Evolutionary conservation across 2,329 filamentous ascomycete genomes (phyloP).

Genomic region (Leptosphaerulina australis): DNA sequence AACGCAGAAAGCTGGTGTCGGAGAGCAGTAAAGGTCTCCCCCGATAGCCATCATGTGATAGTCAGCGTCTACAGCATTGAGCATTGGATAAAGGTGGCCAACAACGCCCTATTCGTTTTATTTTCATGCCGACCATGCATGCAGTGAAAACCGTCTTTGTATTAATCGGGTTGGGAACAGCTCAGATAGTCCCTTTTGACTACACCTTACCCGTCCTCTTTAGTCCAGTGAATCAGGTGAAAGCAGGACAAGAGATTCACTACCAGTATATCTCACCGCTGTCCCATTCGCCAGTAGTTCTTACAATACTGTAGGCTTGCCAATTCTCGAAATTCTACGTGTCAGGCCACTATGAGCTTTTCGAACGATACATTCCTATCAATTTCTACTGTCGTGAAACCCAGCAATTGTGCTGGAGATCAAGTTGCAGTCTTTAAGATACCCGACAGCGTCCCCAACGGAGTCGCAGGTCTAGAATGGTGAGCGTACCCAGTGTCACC

Average conservation of each 20-base stretch:
- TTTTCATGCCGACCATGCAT: not conserved
- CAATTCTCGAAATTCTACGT: not conserved
- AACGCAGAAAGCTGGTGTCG: not conserved
- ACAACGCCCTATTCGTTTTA: not conserved
- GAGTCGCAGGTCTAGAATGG: conserved; percentile 1
- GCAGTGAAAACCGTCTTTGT: not conserved
- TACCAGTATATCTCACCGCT: not conserved
- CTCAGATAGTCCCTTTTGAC: conserved; percentile 4
- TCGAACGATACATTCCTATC: not conserved
- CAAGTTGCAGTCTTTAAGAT: not conserved
- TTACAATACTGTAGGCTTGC: not conserved
- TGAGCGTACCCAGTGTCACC: not conserved
- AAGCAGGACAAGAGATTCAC: not conserved
- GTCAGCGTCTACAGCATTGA: too few species aligned
- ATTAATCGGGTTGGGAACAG: not conserved
- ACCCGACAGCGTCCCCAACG: not conserved
- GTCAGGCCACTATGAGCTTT: conserved; percentile 4
- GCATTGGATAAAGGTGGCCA: not conserved
- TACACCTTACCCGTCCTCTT: not conserved
- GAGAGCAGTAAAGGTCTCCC: too few species aligned
- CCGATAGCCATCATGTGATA: too few species aligned
- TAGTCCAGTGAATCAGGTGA: not conserved
- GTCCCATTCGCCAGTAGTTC: not conserved
- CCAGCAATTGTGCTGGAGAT: not conserved
- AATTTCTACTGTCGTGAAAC: not conserved